These are phyloP conservation scores for Mortierella antarctica DNA, from an alignment of 192 early-diverging fungal genomes.

Conservation along the genomic window DNA sequence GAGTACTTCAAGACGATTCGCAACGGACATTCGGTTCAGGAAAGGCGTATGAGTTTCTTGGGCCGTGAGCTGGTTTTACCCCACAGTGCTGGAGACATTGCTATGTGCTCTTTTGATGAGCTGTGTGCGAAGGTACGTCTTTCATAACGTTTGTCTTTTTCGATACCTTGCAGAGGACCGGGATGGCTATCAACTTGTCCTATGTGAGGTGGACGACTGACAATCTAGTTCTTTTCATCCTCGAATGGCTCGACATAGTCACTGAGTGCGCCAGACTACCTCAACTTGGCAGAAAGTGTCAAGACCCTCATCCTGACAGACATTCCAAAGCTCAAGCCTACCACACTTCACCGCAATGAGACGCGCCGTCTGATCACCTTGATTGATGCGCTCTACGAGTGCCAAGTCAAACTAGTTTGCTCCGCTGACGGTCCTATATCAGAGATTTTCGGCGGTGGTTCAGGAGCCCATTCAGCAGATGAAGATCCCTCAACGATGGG, in stretches of 20 bases:
- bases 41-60: constrained; percentile 72
- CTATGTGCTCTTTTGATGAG: constrained; percentile 79
- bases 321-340: constrained; percentile 67
- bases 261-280: constrained; percentile 89
- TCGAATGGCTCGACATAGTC: constrained; percentile 49
- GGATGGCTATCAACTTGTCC: background rate
- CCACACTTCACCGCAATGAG: constrained; percentile 80
- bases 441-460: constrained; percentile 78
- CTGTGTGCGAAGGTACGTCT: constrained; percentile 71
- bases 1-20: constrained; percentile 24
- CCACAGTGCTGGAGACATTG: constrained; percentile 70
- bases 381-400: constrained; percentile 93
- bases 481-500: constrained; percentile 53
- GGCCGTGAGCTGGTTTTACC: constrained; percentile 81
- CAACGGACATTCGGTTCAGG: constrained; percentile 42
- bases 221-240: background rate
- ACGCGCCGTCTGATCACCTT: constrained; percentile 94
- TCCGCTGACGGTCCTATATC: constrained; percentile 74
- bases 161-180: background rate
- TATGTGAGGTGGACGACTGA: background rate
- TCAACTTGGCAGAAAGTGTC: constrained; percentile 81
- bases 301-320: constrained; percentile 82
- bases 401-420: constrained; percentile 76
- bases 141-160: background rate
- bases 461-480: constrained; percentile 51